These are phyloP conservation scores for Hericium erinaceus DNA, from an alignment of 768 basidiomycete species.

Conservation along the genomic window DNA sequence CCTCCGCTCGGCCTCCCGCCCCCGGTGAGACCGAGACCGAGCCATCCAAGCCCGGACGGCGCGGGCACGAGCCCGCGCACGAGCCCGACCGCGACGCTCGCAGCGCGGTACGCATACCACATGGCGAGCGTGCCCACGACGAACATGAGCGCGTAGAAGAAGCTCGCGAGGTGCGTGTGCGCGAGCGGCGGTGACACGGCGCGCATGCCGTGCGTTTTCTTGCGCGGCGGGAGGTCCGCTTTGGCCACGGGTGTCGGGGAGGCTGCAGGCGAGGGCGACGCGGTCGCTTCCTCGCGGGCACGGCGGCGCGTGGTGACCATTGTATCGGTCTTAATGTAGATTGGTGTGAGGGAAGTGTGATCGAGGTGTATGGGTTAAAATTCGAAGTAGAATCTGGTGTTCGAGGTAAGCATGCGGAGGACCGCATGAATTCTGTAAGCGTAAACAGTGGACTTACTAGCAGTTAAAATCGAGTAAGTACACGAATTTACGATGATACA, in stretches of 20 bases:
- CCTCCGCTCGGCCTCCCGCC: neutral
- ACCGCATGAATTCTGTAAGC: no score
- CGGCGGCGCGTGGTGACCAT: neutral
- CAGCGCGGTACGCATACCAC: conserved; percentile 7
- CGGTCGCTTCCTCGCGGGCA: neutral
- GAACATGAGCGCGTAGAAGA: conserved; percentile 4
- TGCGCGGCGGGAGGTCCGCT: conserved; percentile 4
- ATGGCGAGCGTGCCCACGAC: neutral
- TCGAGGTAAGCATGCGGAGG: no score
- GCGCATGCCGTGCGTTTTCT: conserved; percentile 2
- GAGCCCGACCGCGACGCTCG: neutral
- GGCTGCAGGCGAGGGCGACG: neutral
- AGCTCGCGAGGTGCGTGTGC: conserved; percentile 1
- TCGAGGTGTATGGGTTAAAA: no score
- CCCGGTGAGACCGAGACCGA: neutral
- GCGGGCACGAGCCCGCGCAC: neutral
- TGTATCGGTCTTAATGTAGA: neutral
- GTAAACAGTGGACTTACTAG: no score
- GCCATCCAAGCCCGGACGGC: neutral
- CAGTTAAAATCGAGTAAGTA: no score
- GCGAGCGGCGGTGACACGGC: conserved; percentile 3
- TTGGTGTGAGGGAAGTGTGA: no score
- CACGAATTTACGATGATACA: no score
- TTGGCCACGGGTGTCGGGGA: neutral
- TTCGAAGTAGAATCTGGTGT: no score